Evolutionary conservation across 768 basidiomycete genomes (phyloP), one percentile per base, ranked within the genome.

Genomic region (Xerocomellus intermedius): DNA sequence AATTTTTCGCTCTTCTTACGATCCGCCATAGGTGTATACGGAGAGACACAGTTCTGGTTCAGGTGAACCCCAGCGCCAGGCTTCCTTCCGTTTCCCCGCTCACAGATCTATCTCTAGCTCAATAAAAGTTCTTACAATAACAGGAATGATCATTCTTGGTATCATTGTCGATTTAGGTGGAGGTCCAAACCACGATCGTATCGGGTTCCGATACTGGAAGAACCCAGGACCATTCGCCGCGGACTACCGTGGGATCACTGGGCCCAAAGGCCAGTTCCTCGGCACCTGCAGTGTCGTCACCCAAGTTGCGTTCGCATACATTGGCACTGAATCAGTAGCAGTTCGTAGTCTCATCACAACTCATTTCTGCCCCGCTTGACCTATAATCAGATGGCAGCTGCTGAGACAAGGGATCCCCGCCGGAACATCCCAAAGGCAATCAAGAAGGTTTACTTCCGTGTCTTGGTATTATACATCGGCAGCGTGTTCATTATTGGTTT

Each of bases 131-230:
- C 7, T 54, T 5, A 48, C 53, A 3, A 43, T 54, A 19, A 30
- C 21, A 2, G 47, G 46, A 12, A 36, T 54, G 24, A 48, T 54
- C 1, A 37, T 54, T n/a, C 41, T 54, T 9, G 53, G 53, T 14
- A 54, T 54, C 21, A 24, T 54, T 16, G 41, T 54, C 13, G 53
- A 54, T 35, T 30, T 54, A 14, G 53, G 53, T 28, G 53, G 53
- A 21, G 41, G 47, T 22, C 47, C 53, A 14, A 48, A 13, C 1
- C 53, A 48, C 12, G 53, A 54, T 48, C 47, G 35, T 7, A 43
- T 54, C 30, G 53, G 53, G 19, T 54, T 78, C 57, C 73, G 74
- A 2, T 79, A 75, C 64, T 78, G 76, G 76, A 74, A 69, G 43
- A 48, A 83, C 5, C 53, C 53, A 8, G 53, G 53, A 8, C 53